A percentile compares a stretch with the other conserved stretches of the same genome.
phyloP scores from a whole-genome alignment of 2,329 filamentous ascomycete species.

The Hansfordia pulvinata region DNA sequence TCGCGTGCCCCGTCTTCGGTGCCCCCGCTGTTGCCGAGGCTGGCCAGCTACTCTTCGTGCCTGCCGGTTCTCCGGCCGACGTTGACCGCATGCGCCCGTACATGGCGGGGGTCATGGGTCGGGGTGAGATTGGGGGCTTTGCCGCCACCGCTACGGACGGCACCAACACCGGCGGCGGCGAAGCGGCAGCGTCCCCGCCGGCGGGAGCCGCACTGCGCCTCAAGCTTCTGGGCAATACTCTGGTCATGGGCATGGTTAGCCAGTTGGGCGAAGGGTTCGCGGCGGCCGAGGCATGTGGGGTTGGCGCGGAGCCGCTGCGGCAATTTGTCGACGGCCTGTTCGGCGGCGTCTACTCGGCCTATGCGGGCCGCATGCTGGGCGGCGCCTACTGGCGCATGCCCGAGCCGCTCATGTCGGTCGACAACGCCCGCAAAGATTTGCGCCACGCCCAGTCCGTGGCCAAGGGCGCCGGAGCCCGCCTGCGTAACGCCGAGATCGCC shows the following conservation, averaged over 20 bases:
- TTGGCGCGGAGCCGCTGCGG: constrained; percentile 59
- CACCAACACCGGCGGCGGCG: too few relatives aligned
- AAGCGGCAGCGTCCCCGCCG: too few relatives aligned
- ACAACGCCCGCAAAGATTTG: constrained; percentile 73
- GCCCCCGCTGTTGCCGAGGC: constrained; percentile 48
- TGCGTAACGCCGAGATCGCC: constrained; percentile 53
- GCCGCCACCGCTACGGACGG: too few relatives aligned
- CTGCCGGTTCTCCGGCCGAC: constrained; percentile 41
- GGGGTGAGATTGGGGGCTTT: constrained; percentile 47
- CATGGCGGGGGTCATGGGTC: constrained; percentile 52
- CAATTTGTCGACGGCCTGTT: constrained; percentile 61
- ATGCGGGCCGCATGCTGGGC: constrained; percentile 58
- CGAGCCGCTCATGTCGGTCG: constrained; percentile 70
- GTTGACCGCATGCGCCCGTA: constrained; percentile 52
- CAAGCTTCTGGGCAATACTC: constrained; percentile 79
- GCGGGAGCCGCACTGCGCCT: constrained; percentile 47
- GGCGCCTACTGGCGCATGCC: constrained; percentile 68
- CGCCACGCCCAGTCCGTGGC: constrained; percentile 61
- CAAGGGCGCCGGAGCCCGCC: constrained; percentile 40
- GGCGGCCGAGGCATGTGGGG: constrained; percentile 65
- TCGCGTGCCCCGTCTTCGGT: constrained; percentile 57
- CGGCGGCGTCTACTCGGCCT: constrained; percentile 61
- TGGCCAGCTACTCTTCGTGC: constrained; percentile 52
- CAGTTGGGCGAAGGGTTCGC: constrained; percentile 66
- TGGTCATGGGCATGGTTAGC: constrained; percentile 73